Base-by-base conservation (phyloP, 768 basidiomycete genomes). In the Pisolithus orientalis region DNA sequence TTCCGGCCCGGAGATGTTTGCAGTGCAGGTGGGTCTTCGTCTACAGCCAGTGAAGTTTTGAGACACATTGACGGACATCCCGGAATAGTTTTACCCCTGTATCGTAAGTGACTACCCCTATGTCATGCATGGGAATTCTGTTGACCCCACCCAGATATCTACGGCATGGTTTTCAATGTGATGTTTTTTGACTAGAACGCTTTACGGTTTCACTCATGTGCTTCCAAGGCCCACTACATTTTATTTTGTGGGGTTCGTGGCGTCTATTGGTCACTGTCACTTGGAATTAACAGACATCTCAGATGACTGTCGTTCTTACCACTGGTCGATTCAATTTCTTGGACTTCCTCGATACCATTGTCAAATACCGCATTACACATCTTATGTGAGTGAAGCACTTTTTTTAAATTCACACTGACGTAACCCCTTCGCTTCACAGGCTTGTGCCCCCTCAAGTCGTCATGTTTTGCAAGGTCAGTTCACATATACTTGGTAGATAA, bases 141-240 rank as follows among this genome's bases (percentile, higher is more conserved):
- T 10, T 27, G 54, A 47, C 37, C 24, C 45, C 53, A 39, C 52
- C 62, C 56, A 80, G 84, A 87, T 59, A 84, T 85, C 7, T 87
- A 85, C 62, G 84, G 85, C 14, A 63, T 86, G 24, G 75, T 84
- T 17, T 75, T 83, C 52, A 80, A 78, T 63, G 78, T 82, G 48
- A 55, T 21, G 21, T 74, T 11, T 57, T 16, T 13, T 63, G 21
- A 42, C 5, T 31, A 14, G 14, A 44, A 17, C 48, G 17, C 29
- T 21, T 21, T 44, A 1, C 16, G 17, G 4, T 3, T 7, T 9
- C 31, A 11, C 37, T 48, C 1, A 28, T 28, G 66, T 65, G 68
- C 51, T 65, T 67, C 45, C 69, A 50, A 84, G 83, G 61, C 83
- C 38, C 85, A 86, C 61, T 78, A 71, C 51, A 66, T 76, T 46